A percentile compares a stretch with the other conserved stretches of the same genome.
These are phyloP conservation scores for Solanum clarkiae DNA, from an alignment of 257 asterid genomes.

Conservation along the genomic window DNA sequence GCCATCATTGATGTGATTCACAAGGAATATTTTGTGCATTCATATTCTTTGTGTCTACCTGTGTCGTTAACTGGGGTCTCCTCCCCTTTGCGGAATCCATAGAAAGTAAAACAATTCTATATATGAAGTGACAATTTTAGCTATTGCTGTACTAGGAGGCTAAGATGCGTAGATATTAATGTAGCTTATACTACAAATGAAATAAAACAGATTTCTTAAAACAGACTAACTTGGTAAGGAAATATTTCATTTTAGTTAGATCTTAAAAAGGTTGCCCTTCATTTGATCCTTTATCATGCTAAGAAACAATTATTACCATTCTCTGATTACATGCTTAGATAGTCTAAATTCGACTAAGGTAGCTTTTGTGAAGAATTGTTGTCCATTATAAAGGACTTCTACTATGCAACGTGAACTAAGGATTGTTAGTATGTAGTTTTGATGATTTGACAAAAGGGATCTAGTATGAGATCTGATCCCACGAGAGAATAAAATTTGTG, in stretches of 20 bases:
- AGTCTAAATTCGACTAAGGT: not conserved
- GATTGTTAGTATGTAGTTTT: not conserved
- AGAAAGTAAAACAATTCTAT: not conserved
- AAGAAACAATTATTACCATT: not conserved
- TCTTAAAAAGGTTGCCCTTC: not conserved
- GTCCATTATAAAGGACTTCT: not conserved
- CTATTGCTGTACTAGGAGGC: not conserved
- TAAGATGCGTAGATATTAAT: not conserved
- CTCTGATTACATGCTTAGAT: not conserved
- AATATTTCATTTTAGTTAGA: not conserved
- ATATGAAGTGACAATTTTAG: not conserved
- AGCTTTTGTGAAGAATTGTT: not conserved
- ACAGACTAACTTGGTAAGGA: not conserved
- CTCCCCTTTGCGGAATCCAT: not conserved
- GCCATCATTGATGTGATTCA: not conserved
- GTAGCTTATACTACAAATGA: not conserved
- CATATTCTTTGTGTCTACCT: not conserved
- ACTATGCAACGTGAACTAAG: not conserved
- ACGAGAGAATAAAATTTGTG: too few relatives aligned
- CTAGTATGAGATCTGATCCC: too few relatives aligned
- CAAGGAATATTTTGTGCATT: not conserved
- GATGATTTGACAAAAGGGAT: too few relatives aligned
- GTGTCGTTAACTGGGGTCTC: not conserved
- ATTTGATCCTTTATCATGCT: not conserved
- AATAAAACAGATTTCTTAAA: not conserved